Base-by-base conservation (phyloP, 2,329 filamentous ascomycete genomes). In the Achaetomium macrosporum region DNA sequence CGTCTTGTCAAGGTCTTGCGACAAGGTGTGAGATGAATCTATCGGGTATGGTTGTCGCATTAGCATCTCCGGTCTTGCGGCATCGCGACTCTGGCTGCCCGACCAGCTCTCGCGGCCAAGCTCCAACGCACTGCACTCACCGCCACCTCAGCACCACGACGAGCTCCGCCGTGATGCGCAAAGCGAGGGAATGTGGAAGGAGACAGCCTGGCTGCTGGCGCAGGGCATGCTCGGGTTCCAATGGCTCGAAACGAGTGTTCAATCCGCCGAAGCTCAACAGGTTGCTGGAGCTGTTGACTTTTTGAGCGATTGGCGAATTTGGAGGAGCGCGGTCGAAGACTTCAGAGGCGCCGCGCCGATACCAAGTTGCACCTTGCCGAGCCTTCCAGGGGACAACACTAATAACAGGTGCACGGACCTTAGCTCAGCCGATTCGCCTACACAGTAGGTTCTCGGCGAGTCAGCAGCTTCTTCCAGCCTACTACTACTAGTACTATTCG, bases 181-280 rank as follows among this genome's bases (percentile, higher is more conserved):
- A 59, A 58, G 57, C 33, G 54, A 54, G 39, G 39, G 52, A 56
- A 51, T 54, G 47, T 51, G 51, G 42, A 45, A 54, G 20, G 43
- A 48, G 51, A 50, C 36, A 45, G 42, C 45, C 51, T 57, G 42
- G 49, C 50, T 49, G 50, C 36, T 53, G 20, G 41, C 45, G 31
- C 51, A 51, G 46, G 54, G 45, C 57, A 57, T 57, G 40, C 51
- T 58, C 53, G 51, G 44, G 45, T 42, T 54, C 59, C 61, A 63
- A 63, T 63, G 61, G 60, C 61, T 58, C 37, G 30, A 58, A 57
- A 56, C 54, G 51, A 56, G 51, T 19, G 51, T 44, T 47, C 54
- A 58, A 58, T 56, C 47, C 39, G 48, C 51, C 36, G 49, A 47
- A 50, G 48, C 46, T 42, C 48, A 48, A 54, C 49, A 50, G 54